Evolutionary conservation across 345 rosid genomes (phyloP), one percentile per base, ranked within the genome.

Genomic region (Lepidium sativum): DNA sequence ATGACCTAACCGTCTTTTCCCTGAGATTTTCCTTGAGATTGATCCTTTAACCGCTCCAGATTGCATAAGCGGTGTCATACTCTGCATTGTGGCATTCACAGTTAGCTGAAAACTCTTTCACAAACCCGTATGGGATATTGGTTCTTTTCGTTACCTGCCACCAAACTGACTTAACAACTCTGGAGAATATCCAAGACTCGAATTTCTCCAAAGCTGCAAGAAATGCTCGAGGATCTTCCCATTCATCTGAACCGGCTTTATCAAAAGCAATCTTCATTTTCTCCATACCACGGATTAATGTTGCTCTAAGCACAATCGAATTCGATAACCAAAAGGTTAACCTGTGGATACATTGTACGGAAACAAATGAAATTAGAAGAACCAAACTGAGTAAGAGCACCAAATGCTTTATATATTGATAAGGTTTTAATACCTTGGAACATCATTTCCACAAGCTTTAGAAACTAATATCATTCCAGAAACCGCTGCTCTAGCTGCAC

Each of bases 361-460:
- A 47, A 44, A 63, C 12, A 55, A 23, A 34, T 0, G 20, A 41
- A 9, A 0, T 51, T 43, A 59, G 15, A 15, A 32, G 29, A 23
- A 43, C 23, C 2, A 20, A 16, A 8, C 0, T 8, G 49, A 25
- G n/a, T 29, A 49, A 6, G n/a, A 48, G 31, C 6, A 49, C 1
- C 5, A 1, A 23, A 49, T 53, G 8, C 9, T 2, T 4, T 25
- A 14, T 23, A 58, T 58, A 11, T 6, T 51, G n/a, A 52, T 14
- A 21, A 21, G 37, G 63, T 55, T 35, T 11, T 12, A 49, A 48
- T 62, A 89, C 98, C 98, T 86, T 6, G 97, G 88, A 49, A 87
- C 96, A 75, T 92, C 96, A 70, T 86, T 89, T 60, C 97, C 97
- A 52, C 98, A 92, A 38, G 98, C 96, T 82, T 87, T 87, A 39